Conservation (phyloP, 2,329 filamentous ascomycete species). For the Pseudopithomyces maydicus region DNA sequence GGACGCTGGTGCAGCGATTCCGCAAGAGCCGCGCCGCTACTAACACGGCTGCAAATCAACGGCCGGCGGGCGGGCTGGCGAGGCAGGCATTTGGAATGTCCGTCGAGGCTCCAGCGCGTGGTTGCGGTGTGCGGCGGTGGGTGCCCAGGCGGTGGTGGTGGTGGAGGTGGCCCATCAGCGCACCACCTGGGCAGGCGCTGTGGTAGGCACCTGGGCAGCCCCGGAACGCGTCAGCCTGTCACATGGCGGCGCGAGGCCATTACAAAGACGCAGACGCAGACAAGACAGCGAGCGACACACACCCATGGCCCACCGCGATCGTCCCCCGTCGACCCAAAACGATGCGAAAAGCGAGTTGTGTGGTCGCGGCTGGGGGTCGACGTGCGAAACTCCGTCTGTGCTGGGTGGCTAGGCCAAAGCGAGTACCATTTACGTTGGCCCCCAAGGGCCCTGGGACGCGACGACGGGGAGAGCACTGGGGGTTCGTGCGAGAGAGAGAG, state of each 20-base stretch:
- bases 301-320: not conserved
- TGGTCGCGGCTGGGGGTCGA: not conserved
- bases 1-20: not conserved
- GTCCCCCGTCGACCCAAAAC: not conserved
- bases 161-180: not conserved
- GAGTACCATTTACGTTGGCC: slow-evolving; percentile 1
- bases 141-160: not conserved
- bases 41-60: not conserved
- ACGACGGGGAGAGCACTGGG: no score
- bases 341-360: slow-evolving; percentile 1
- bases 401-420: slow-evolving; percentile 1
- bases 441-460: not conserved
- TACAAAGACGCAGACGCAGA: no score
- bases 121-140: not conserved
- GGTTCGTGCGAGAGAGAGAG: no score
- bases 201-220: not conserved
- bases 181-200: no score
- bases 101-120: not conserved
- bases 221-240: slow-evolving; percentile 1
- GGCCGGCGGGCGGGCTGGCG: not conserved
- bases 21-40: slow-evolving; percentile 1
- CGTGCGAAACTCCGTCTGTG: not conserved
- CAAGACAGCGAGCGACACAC: no score
- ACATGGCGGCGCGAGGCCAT: not conserved
- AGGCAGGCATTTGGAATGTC: not conserved